Evolutionary conservation across 2,329 filamentous ascomycete genomes (phyloP).

Genomic region (Aspergillus sp.): DNA sequence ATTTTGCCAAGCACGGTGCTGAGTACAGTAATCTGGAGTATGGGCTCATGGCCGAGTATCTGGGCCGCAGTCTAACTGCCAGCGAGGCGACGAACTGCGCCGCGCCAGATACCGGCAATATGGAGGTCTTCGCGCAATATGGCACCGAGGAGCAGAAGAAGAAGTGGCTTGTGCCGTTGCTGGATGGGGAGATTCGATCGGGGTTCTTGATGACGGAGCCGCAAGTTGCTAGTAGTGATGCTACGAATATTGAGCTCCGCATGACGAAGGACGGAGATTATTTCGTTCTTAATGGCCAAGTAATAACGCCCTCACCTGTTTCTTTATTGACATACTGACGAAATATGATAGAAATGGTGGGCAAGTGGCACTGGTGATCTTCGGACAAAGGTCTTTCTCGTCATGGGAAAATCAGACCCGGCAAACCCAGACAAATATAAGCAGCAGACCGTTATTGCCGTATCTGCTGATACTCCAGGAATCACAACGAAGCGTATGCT

Average conservation of each 20-base stretch:
- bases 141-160: constrained; percentile 82
- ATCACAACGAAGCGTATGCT: constrained; percentile 92
- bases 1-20: constrained; percentile 84
- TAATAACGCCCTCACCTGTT: not conserved
- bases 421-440: constrained; percentile 74
- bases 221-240: constrained; percentile 82
- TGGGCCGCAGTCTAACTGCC: constrained; percentile 80
- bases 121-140: constrained; percentile 93
- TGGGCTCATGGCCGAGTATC: constrained; percentile 94
- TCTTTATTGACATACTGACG: not conserved
- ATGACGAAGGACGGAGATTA: constrained; percentile 82
- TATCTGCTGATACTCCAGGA: constrained; percentile 76
- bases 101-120: constrained; percentile 90
- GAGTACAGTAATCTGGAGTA: constrained; percentile 96
- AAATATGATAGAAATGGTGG: constrained; percentile 85
- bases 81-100: constrained; percentile 78
- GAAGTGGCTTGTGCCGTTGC: constrained; percentile 75
- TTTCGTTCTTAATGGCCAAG: constrained; percentile 78
- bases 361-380: constrained; percentile 92
- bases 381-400: constrained; percentile 88
- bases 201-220: constrained; percentile 96
- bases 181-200: constrained; percentile 81
- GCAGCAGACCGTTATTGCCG: constrained; percentile 90
- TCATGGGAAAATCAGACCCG: constrained; percentile 90
- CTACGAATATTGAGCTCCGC: constrained; percentile 83